phyloP scores from a whole-genome alignment of 2,329 filamentous ascomycete genomes.

The Diplodia mutila region DNA sequence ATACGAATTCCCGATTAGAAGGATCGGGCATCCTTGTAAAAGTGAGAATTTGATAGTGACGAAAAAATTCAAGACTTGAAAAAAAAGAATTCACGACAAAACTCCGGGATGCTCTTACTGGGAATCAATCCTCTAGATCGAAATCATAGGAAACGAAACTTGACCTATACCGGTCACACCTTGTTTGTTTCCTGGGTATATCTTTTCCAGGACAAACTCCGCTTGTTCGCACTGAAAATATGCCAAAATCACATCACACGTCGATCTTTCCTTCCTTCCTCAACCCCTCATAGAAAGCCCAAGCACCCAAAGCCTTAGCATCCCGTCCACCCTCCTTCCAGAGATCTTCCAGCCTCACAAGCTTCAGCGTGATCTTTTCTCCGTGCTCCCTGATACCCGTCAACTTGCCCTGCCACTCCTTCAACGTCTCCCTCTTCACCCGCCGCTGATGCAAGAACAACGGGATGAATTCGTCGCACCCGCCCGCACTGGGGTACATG shows the following conservation, averaged over 20 bases:
- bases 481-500: conserved; percentile 60
- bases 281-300: conserved; percentile 59
- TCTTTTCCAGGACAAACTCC: no score
- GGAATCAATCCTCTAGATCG: no score
- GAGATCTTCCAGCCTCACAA: conserved; percentile 55
- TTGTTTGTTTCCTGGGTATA: no score
- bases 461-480: conserved; percentile 63
- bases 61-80: no score
- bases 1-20: no score
- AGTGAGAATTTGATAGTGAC: no score
- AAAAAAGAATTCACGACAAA: no score
- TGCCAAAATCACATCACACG: neutral
- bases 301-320: conserved; percentile 59
- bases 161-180: no score
- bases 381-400: conserved; percentile 59
- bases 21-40: no score
- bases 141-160: no score
- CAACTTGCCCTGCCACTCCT: conserved; percentile 55
- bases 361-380: conserved; percentile 63
- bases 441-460: conserved; percentile 60
- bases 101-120: no score
- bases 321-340: conserved; percentile 61
- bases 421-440: conserved; percentile 52
- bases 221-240: no score
- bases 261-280: conserved; percentile 50